phyloP scores from a whole-genome alignment of 1,284 basidiomycete genomes.

The Ustilago trichophora region DNA sequence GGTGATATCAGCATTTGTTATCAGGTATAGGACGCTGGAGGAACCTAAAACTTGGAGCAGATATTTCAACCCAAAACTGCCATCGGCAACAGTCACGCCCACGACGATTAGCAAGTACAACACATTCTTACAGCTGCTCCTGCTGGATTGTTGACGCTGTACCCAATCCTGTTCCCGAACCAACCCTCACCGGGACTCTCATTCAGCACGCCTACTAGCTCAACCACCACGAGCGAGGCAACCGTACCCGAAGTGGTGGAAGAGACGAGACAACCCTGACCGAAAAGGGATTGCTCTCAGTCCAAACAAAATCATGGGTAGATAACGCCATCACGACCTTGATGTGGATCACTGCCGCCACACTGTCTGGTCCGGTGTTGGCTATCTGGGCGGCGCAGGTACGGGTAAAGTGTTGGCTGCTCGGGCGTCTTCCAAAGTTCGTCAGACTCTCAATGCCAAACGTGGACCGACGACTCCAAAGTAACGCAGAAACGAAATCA shows the following conservation, averaged over 20 bases:
- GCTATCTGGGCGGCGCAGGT: slow-evolving; percentile 73
- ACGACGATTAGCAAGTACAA: slow-evolving; percentile 76
- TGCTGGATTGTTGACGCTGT: slow-evolving; percentile 90
- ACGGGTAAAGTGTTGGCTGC: slow-evolving; percentile 22
- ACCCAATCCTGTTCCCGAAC: slow-evolving; percentile 75
- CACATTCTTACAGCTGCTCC: slow-evolving; percentile 86
- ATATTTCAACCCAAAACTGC: slow-evolving; percentile 94
- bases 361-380: slow-evolving; percentile 89
- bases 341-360: slow-evolving; percentile 84
- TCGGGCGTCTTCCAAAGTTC: too few species aligned
- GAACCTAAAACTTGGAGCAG: slow-evolving; percentile 86
- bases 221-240: too few species aligned
- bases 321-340: slow-evolving; percentile 56
- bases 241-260: neutral
- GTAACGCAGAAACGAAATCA: too few species aligned
- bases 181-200: slow-evolving; percentile 13
- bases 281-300: neutral
- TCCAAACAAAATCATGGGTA: slow-evolving; percentile 9
- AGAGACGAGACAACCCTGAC: neutral
- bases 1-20: slow-evolving; percentile 89
- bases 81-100: slow-evolving; percentile 90
- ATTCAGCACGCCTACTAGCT: neutral
- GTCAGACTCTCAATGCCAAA: too few species aligned
- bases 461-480: too few species aligned
- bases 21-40: slow-evolving; percentile 88